Conservation (phyloP, 2,329 filamentous ascomycete genomes). For the Arthrobotrys musiformis region DNA sequence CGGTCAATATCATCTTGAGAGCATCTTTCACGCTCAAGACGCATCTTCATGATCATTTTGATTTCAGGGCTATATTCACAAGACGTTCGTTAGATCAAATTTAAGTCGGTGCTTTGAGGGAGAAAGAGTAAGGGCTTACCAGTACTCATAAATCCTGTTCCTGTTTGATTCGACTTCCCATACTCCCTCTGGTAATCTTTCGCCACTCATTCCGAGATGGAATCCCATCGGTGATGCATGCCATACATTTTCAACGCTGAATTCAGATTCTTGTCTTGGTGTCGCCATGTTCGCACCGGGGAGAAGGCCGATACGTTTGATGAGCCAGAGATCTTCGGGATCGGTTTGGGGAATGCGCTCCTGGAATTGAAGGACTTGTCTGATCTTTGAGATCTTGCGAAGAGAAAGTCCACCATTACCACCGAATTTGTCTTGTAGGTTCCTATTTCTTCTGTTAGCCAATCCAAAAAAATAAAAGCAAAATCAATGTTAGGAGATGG, state of each 20-base stretch:
- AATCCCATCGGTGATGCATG: conserved; percentile 70
- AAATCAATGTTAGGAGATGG: background rate
- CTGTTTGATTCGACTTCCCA: conserved; percentile 67
- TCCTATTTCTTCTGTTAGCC: conserved; percentile 20
- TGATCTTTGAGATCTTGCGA: conserved; percentile 67
- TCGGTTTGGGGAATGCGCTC: conserved; percentile 64
- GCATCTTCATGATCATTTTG: conserved; percentile 70
- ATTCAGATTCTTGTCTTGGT: conserved; percentile 66
- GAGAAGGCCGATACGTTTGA: conserved; percentile 67
- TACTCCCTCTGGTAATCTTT: conserved; percentile 65
- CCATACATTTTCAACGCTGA: conserved; percentile 67
- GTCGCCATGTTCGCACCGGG: conserved; percentile 68
- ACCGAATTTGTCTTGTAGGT: conserved; percentile 63
- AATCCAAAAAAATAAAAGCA: background rate
- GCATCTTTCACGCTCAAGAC: conserved; percentile 63
- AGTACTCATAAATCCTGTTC: conserved; percentile 69
- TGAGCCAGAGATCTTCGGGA: conserved; percentile 69
- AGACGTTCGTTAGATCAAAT: background rate
- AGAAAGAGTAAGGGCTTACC: conserved; percentile 21
- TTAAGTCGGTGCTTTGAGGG: too few relatives aligned
- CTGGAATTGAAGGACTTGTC: conserved; percentile 64
- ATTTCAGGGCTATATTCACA: conserved; percentile 66
- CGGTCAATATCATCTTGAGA: conserved; percentile 12
- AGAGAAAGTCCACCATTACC: conserved; percentile 70
- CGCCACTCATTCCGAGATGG: conserved; percentile 68